These are phyloP conservation scores for Senna siamea DNA, from an alignment of 306 rosid genomes.

Conservation along the genomic window DNA sequence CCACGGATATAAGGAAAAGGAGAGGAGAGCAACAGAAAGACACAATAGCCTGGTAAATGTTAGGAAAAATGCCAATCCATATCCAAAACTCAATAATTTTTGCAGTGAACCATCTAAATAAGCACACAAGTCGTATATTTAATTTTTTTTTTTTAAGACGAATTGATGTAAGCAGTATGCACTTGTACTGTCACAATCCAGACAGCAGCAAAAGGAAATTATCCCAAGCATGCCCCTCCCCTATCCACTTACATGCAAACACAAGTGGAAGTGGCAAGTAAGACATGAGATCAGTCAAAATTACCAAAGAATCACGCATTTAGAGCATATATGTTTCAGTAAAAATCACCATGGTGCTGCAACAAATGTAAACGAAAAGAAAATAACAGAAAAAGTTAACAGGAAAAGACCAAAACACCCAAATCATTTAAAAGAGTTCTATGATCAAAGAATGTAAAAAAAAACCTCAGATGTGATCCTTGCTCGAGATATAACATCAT, in stretches of 20 bases:
- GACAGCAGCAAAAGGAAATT: conserved; percentile 21
- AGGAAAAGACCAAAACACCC: conserved; percentile 2
- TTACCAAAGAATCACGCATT: conserved; percentile 13
- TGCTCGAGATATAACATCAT: conserved; percentile 68
- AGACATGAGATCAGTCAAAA: conserved; percentile 14
- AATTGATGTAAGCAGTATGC: conserved; percentile 21
- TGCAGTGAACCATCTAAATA: conserved; percentile 14
- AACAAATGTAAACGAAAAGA: conserved; percentile 1
- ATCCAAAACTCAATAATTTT: background rate
- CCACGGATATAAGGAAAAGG: background rate
- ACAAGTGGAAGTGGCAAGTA: conserved; percentile 7
- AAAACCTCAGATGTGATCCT: conserved; percentile 83
- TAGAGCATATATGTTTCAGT: background rate
- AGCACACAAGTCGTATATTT: conserved; percentile 5
- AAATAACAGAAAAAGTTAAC: background rate
- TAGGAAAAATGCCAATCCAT: conserved; percentile 26
- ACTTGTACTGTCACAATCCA: conserved; percentile 8
- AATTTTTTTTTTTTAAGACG: conserved; percentile 5
- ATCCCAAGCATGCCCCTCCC: conserved; percentile 18
- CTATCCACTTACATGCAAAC: conserved; percentile 20
- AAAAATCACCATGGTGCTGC: background rate
- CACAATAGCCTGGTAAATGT: conserved; percentile 8
- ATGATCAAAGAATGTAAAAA: conserved; percentile 15
- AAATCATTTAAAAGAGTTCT: conserved; percentile 11
- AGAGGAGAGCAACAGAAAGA: conserved; percentile 15